A percentile compares a stretch with the other conserved stretches of the same genome.
Evolutionary conservation across 352 stramenopile species (phyloP).

Genomic region (Phytopythium montanum): DNA sequence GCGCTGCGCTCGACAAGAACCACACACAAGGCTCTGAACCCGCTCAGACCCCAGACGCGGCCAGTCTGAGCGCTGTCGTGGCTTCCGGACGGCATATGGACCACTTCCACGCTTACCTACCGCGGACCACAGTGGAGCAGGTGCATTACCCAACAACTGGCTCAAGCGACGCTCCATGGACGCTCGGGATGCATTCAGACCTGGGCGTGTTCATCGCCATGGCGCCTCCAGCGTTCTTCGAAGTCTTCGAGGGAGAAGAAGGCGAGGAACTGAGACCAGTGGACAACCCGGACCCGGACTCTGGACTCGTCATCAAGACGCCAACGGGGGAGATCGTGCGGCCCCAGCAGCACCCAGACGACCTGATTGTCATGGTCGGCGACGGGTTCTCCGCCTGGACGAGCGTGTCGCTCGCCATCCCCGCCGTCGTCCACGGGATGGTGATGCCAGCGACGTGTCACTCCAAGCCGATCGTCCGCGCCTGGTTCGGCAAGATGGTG

Average conservation of each 20-base stretch:
- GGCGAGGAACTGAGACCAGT: slow-evolving; percentile 3
- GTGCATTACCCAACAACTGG: too few relatives aligned
- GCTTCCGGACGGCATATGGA: slow-evolving; percentile 11
- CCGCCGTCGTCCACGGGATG: slow-evolving; percentile 19
- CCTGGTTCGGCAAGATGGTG: slow-evolving; percentile 45
- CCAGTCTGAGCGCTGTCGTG: slow-evolving; percentile 10
- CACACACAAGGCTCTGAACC: not conserved
- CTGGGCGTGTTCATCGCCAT: slow-evolving; percentile 20
- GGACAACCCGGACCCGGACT: slow-evolving; percentile 11
- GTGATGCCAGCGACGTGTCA: slow-evolving; percentile 19
- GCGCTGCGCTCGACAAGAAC: slow-evolving; percentile 7
- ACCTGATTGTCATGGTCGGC: slow-evolving; percentile 17
- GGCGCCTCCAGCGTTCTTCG: slow-evolving; percentile 16
- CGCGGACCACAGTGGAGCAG: not conserved
- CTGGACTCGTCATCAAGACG: slow-evolving; percentile 13
- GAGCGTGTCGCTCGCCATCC: slow-evolving; percentile 9
- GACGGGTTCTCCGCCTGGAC: slow-evolving; percentile 18
- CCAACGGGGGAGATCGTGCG: slow-evolving; percentile 8
- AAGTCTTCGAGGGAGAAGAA: not conserved
- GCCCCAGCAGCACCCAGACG: slow-evolving; percentile 10
- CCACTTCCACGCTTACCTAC: slow-evolving; percentile 21
- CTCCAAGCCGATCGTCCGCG: slow-evolving; percentile 14
- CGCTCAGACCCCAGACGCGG: not conserved
- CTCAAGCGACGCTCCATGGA: not conserved
- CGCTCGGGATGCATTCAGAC: slow-evolving; percentile 21